Evolutionary conservation across 2,329 filamentous ascomycete species (phyloP), one percentile per base, ranked within the genome.

Genomic region (Eutypella sp.): DNA sequence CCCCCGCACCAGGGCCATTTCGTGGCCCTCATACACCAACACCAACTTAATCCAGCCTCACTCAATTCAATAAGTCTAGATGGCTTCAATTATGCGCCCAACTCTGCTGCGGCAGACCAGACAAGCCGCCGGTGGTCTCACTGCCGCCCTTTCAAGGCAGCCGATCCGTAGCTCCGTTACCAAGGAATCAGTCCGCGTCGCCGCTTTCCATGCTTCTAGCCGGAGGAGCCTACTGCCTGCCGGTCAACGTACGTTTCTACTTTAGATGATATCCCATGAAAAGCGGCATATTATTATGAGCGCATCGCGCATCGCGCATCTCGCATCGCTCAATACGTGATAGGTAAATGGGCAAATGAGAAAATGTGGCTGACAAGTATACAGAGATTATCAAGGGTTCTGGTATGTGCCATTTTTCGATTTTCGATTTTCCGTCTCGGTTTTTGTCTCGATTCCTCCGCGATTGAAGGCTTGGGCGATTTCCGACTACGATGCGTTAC

Each of bases 171-270:
- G 57, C 11, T 42, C 57, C 51, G 53, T 62, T 47, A 55, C 64
- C 46, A 59, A 58, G 52, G 65, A 68, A 53, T 60, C 66, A 50
- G 69, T 71, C 56, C 75, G 82, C 67, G 75, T 84, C 59, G 85
- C 90, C 55, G 84, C 87, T 58, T 96, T 99, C 79, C 91, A 96
- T 71, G 88, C 85, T 61, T 89, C 88, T 36, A 78, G 82, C 69
- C 80, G 81, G 70, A 80, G 81, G 68, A 76, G 78, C 64, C 85
- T 92, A 62, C 78, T 99, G 47, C 89, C 92, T 49, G 84, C 90
- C 46, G 80, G 87, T 55, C 90, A 91, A 62, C 93, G 90, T 93
- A 76, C 72, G 86, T 79, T 31, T 24, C 25, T 27, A 9, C 18
- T n/a, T n/a, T n/a, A n/a, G n/a, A n/a, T n/a, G n/a, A n/a, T n/a